These are phyloP conservation scores for Carnegiea gigantea DNA, from an alignment of 179 eudicot genomes.

Conservation along the genomic window DNA sequence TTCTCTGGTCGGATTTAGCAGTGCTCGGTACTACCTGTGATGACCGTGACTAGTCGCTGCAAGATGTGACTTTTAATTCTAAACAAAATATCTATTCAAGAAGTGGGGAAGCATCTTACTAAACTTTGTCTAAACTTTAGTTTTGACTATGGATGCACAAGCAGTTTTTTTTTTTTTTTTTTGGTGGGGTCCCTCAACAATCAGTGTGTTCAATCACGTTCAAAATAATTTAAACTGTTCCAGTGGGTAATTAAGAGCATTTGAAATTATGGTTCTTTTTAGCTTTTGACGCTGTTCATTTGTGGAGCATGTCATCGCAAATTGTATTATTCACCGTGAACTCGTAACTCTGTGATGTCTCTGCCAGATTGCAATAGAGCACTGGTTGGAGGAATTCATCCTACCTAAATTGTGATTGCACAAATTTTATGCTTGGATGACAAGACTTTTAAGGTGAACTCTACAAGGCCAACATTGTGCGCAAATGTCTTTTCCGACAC, in stretches of 20 bases:
- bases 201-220: not conserved
- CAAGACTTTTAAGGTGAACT: not conserved
- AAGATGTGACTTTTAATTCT: not conserved
- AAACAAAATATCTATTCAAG: not conserved
- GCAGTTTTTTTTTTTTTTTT: too few relatives aligned
- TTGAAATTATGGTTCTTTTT: not conserved
- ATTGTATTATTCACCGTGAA: not conserved
- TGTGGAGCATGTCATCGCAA: not conserved
- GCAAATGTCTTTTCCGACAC: not conserved
- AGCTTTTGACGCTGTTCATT: not conserved
- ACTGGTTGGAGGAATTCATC: slow-evolving; percentile 1
- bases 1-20: too few relatives aligned
- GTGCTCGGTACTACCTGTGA: too few relatives aligned
- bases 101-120: not conserved
- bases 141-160: too few relatives aligned
- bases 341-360: not conserved
- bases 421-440: not conserved
- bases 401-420: not conserved
- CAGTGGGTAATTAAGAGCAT: not conserved
- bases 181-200: not conserved
- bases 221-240: not conserved
- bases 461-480: not conserved
- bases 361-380: not conserved
- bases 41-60: too few relatives aligned
- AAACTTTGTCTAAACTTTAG: too few relatives aligned